Evolutionary conservation across 2,329 filamentous ascomycete species (phyloP).

Genomic region (Aureobasidium sp.): DNA sequence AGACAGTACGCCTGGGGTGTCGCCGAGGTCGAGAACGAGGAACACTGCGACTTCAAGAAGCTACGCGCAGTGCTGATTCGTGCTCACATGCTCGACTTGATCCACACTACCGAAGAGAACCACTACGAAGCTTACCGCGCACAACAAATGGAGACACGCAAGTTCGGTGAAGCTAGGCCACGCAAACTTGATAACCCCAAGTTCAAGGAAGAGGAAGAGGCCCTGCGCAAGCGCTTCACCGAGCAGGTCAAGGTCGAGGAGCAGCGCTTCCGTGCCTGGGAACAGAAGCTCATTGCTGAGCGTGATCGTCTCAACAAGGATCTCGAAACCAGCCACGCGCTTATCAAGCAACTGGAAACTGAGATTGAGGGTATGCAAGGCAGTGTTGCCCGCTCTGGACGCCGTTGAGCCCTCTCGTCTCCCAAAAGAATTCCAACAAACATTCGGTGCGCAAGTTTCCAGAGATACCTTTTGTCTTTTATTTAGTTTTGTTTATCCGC

Average conservation of each 20-base stretch:
- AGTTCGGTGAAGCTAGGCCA: constrained; percentile 95
- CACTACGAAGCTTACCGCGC: constrained; percentile 99
- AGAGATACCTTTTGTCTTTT: constrained; percentile 16
- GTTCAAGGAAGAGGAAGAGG: constrained; percentile 99
- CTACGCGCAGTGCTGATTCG: constrained; percentile 97
- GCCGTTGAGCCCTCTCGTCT: constrained; percentile 18
- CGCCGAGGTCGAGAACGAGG: constrained; percentile 98
- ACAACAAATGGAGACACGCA: constrained; percentile 99
- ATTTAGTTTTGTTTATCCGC: constrained; percentile 11
- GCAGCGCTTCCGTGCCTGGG: constrained; percentile 98
- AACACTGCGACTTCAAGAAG: constrained; percentile 99
- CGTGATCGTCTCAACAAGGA: constrained; percentile 99
- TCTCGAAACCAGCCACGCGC: constrained; percentile 90
- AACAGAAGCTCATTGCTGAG: constrained; percentile 99
- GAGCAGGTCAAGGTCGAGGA: constrained; percentile 99
- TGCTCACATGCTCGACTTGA: constrained; percentile 97
- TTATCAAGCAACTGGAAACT: constrained; percentile 80
- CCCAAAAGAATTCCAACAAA: not conserved
- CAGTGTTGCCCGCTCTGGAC: constrained; percentile 26
- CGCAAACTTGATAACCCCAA: constrained; percentile 99
- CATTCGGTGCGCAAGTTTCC: constrained; percentile 2
- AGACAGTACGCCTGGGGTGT: constrained; percentile 99
- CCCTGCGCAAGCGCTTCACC: constrained; percentile 95
- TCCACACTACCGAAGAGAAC: constrained; percentile 98
- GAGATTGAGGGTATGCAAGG: constrained; percentile 88